Evolutionary conservation across 2,329 filamentous ascomycete genomes (phyloP), one percentile per base, ranked within the genome.

Genomic region (Pseudocercospora ulei): DNA sequence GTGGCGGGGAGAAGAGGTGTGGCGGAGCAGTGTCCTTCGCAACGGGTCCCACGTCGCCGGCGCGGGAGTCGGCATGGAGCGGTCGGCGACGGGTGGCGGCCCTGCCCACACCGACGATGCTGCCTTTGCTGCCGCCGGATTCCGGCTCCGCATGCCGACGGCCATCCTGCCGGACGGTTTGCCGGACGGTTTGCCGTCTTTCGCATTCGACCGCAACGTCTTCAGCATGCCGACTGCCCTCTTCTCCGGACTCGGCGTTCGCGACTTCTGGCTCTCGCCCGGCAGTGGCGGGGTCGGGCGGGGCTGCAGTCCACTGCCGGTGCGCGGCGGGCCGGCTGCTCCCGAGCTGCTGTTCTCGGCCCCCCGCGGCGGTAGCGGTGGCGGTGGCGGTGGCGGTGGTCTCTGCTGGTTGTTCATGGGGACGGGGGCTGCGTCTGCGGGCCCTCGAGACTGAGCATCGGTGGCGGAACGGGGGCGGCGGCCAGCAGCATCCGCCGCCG

Each of bases 401-500:
- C 51, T 46, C 18, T 44, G 46, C 17, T 19, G 19, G 14, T 54
- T 44, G 4, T 50, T 44, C 14, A 46, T 41, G n/a, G 41, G n/a
- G n/a, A n/a, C n/a, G n/a, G n/a, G n/a, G n/a, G n/a, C n/a, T n/a
- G n/a, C n/a, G n/a, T n/a, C n/a, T n/a, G n/a, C n/a, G n/a, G n/a
- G n/a, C n/a, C n/a, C n/a, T n/a, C n/a, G n/a, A n/a, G n/a, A n/a
- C n/a, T n/a, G n/a, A n/a, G n/a, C n/a, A n/a, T n/a, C n/a, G n/a
- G n/a, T n/a, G 82, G 80, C 30, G 83, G 84, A 47, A 94, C 79
- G 1, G 83, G 90, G 7, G 84, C 82, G 47, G 79, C 72, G 25
- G 83, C 86, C 53, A 93, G 80, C 69, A 13, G 33, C 40, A 11
- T 35, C 38, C 18, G 22, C 31, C 24, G 13, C 41, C 27, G 26